These are phyloP conservation scores for Ramaria sp. DNA, from an alignment of 768 basidiomycete species.

Conservation along the genomic window DNA sequence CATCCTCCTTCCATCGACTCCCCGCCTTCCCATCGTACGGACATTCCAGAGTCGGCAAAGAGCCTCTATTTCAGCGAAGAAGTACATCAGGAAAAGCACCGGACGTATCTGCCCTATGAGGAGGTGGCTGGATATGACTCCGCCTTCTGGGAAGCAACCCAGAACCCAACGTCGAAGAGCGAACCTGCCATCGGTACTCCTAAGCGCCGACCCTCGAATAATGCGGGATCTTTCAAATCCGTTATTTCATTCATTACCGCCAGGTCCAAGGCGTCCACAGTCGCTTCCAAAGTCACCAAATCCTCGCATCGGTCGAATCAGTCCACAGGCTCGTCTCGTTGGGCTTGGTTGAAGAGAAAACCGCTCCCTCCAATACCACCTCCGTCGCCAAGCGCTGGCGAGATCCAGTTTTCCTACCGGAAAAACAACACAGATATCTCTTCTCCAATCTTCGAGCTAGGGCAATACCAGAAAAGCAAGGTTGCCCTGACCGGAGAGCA, in stretches of 20 bases:
- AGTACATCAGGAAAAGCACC: background rate
- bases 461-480: slow-evolving; percentile 33
- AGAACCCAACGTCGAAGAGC: background rate
- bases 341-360: slow-evolving; percentile 37
- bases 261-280: slow-evolving; percentile 23
- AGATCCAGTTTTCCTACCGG: no score
- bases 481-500: background rate
- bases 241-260: slow-evolving; percentile 29
- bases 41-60: slow-evolving; percentile 6
- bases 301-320: slow-evolving; percentile 25
- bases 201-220: slow-evolving; percentile 21
- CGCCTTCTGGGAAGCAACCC: background rate
- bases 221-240: slow-evolving; percentile 40
- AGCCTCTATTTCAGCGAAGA: slow-evolving; percentile 3
- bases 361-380: slow-evolving; percentile 50
- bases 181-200: background rate
- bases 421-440: background rate
- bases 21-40: background rate
- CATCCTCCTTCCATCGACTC: slow-evolving; percentile 4
- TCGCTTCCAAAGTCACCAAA: background rate
- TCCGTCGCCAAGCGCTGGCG: background rate
- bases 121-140: background rate
- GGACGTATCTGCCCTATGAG: background rate
- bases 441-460: slow-evolving; percentile 23
- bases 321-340: slow-evolving; percentile 21